These are phyloP conservation scores for Cryptosporidium canis DNA, from an alignment of 169 alveolate species.

Conservation along the genomic window DNA sequence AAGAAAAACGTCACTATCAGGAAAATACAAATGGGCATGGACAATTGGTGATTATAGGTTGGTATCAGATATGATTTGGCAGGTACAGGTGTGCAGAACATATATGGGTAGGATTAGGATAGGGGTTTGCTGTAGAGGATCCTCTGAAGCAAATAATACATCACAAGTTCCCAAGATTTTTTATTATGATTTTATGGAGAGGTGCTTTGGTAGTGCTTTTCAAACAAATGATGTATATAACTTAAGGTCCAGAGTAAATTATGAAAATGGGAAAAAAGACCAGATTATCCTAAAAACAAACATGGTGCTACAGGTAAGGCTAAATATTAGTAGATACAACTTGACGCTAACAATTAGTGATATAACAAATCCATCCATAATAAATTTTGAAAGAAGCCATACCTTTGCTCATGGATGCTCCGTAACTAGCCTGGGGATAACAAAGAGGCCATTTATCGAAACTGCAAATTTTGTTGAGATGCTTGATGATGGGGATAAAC, in stretches of 20 bases:
- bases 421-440: conserved; percentile 34
- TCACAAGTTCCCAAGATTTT: conserved; percentile 67
- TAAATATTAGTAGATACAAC: conserved; percentile 67
- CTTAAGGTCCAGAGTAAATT: conserved; percentile 56
- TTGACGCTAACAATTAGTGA: conserved; percentile 31
- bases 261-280: conserved; percentile 32
- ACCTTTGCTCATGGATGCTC: conserved; percentile 64
- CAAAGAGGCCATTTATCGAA: conserved; percentile 63
- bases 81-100: conserved; percentile 60
- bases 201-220: conserved; percentile 66
- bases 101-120: conserved; percentile 70
- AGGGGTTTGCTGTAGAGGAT: conserved; percentile 68
- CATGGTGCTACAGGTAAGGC: conserved; percentile 57
- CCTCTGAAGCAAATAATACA: conserved; percentile 55
- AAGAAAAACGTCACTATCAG: conserved; percentile 50
- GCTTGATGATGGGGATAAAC: conserved; percentile 70
- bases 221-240: conserved; percentile 64
- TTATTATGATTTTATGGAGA: conserved; percentile 67
- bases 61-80: conserved; percentile 73
- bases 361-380: conserved; percentile 39
- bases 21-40: conserved; percentile 72
- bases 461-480: conserved; percentile 72
- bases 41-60: conserved; percentile 67
- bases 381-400: conserved; percentile 26
- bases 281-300: conserved; percentile 15